Evolutionary conservation across 2,329 filamentous ascomycete species (phyloP), one percentile per base, ranked within the genome.

Genomic region (Neoascochyta sp.): DNA sequence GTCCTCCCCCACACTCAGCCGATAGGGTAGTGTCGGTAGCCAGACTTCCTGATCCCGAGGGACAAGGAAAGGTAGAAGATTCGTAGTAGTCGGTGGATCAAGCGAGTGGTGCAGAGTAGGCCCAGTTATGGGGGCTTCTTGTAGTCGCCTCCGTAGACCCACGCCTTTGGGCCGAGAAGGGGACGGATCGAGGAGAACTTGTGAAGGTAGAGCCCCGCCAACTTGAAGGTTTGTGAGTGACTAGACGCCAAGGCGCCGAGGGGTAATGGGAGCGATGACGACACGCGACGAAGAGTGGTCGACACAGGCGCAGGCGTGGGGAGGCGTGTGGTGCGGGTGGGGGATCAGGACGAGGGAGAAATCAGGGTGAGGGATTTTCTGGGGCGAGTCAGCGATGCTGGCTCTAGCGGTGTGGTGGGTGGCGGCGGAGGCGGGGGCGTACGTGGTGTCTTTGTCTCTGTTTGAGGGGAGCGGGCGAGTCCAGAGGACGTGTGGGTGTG

Each of bases 81-180:
- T n/a, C 39, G 47, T 36, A 42, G 37, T 32, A 19, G 28, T 40
- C 18, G 19, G 41, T 40, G 28, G 41, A 39, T 39, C 22, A 37
- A 46, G 29, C 41, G 41, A 36, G 29, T 39, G 24, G 19, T 24
- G 22, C 27, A 34, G n/a, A 22, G 38, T 16, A 65, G 65, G 64
- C 54, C 74, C 67, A 90, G 71, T 95, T 96, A 96, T 76, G 90
- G 90, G 65, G 92, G 90, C 72, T 94, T 90, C 75, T 88, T 92
- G 75, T 62, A 60, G 46, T 92, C 86, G 74, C 88, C 86, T 83
- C 90, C 89, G 68, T 90, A 90, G 80, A 93, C 88, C 88, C 88
- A 86, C 75, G 81, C 81, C 65, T 81, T 81, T 69, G 88, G 90
- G 75, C 87, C 87, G 67, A 90, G 82, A 73, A 94, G 86, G 78